phyloP scores from a whole-genome alignment of 2,329 filamentous ascomycete genomes.

The Fusarium sp. region DNA sequence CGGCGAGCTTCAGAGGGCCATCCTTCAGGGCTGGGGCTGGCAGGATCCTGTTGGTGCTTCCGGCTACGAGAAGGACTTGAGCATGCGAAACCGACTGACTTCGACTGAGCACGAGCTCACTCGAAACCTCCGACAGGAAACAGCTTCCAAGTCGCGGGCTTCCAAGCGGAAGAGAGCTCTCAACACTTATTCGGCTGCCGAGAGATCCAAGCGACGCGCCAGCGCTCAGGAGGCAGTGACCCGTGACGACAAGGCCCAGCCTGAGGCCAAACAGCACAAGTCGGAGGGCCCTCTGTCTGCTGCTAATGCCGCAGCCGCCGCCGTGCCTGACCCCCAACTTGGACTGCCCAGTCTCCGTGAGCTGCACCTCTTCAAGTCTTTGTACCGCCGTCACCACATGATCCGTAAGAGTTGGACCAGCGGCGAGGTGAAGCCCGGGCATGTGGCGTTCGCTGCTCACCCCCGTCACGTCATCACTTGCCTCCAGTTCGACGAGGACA shows the following conservation, averaged over 20 bases:
- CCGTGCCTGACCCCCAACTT: constrained; percentile 84
- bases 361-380: constrained; percentile 94
- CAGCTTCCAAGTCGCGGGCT: constrained; percentile 58
- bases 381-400: constrained; percentile 92
- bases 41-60: constrained; percentile 83
- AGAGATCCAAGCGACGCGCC: constrained; percentile 66
- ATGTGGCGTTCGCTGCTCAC: constrained; percentile 96
- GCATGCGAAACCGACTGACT: constrained; percentile 65
- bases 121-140: constrained; percentile 55
- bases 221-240: constrained; percentile 59
- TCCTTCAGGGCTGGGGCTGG: constrained; percentile 96
- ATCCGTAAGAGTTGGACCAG: constrained; percentile 94
- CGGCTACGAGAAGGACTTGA: constrained; percentile 85
- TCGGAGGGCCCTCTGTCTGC: constrained; percentile 88
- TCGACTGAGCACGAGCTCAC: constrained; percentile 66
- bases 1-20: constrained; percentile 87
- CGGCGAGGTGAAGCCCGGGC: constrained; percentile 83
- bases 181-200: constrained; percentile 57
- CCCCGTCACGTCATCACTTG: constrained; percentile 97
- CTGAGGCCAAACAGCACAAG: constrained; percentile 62
- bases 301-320: constrained; percentile 84
- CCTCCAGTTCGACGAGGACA: constrained; percentile 96
- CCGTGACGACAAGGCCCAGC: constrained; percentile 56
- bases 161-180: constrained; percentile 69
- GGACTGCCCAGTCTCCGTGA: constrained; percentile 83